Base-by-base conservation (phyloP, 2,329 filamentous ascomycete genomes). In the Escovopsis sp. region DNA sequence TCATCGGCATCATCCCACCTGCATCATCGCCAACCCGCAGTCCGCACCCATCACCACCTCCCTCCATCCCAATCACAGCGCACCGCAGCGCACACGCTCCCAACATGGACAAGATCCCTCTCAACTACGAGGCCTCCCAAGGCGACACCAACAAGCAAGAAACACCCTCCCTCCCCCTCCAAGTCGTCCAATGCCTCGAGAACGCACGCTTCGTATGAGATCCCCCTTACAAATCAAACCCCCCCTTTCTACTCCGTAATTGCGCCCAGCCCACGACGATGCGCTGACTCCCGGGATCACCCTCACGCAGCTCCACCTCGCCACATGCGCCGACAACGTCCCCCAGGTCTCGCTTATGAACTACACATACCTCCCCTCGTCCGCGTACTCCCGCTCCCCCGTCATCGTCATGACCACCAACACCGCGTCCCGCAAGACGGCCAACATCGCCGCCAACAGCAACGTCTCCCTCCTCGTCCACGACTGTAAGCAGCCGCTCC, bases 271-370 rank as follows among this genome's bases (percentile, higher is more conserved):
- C 15, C 15, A 15, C 15, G 15, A 15, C 15, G 15, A 15, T 2
- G 15, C 15, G 15, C 15, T 15, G 15, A 15, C 15, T 15, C 15
- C 15, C 10, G n/a, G 15, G 23, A 19, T 18, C n/a, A 35, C 5
- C 9, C 18, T 12, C 18, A 5, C 15, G 51, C 55, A 94, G 87
- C 85, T 98, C 51, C 89, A 96, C 63, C 82, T 98, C 41, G 88
- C 91, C 53, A 96, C 91, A 44, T 93, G 84, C 61, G 78, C 78
- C 52, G 72, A 82, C 51, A 82, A 89, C 55, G 70, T 78, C 48
- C 91, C 91, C 7, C 86, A 95, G 60, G 85, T 96, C 51, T 91
- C 87, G 33, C 77, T 98, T 49, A 96, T 96, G 91, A 95, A 94
- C 69, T 96, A 95, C 69, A 96, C 91, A 57, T 96, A 95, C 65